phyloP scores from a whole-genome alignment of 208 protist genomes.

The Angomonas deanei region DNA sequence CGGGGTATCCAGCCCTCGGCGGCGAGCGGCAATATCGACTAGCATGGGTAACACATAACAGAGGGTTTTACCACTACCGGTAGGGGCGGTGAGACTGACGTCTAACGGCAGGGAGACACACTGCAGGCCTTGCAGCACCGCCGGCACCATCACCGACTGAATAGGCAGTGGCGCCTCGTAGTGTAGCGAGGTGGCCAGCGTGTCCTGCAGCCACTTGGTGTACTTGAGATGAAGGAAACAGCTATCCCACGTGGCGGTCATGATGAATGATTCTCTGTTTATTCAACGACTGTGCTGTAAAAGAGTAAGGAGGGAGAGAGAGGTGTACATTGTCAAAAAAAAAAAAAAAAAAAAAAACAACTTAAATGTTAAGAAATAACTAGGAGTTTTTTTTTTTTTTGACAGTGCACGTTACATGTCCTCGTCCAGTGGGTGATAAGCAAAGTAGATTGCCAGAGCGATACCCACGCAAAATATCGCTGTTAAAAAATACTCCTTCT shows the following conservation, averaged over 20 bases:
- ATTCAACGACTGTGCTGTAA: neutral
- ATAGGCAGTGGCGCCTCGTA: slow-evolving; percentile 78
- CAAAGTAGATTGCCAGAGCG: neutral
- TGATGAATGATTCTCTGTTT: too few species aligned
- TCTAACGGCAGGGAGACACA: slow-evolving; percentile 75
- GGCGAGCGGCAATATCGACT: slow-evolving; percentile 36
- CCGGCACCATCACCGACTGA: slow-evolving; percentile 70
- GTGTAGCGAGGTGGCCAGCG: slow-evolving; percentile 38
- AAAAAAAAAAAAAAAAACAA: slow-evolving; percentile 6
- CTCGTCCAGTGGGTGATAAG: neutral
- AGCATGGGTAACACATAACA: slow-evolving; percentile 85
- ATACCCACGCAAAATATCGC: too few species aligned
- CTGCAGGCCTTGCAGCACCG: slow-evolving; percentile 46
- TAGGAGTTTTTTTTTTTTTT: slow-evolving; percentile 14
- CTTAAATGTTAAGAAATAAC: too few species aligned
- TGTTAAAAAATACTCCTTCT: too few species aligned
- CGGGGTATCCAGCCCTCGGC: slow-evolving; percentile 56
- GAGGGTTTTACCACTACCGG: slow-evolving; percentile 86
- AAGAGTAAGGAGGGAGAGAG: neutral
- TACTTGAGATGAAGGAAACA: slow-evolving; percentile 4
- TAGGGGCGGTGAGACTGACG: slow-evolving; percentile 86
- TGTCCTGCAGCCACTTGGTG: slow-evolving; percentile 50
- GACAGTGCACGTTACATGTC: slow-evolving; percentile 5
- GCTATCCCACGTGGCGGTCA: neutral
- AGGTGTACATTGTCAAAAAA: neutral